Evolutionary conservation across 129 eudicot species (phyloP).

Genomic region (Gnaphalium uliginosum): DNA sequence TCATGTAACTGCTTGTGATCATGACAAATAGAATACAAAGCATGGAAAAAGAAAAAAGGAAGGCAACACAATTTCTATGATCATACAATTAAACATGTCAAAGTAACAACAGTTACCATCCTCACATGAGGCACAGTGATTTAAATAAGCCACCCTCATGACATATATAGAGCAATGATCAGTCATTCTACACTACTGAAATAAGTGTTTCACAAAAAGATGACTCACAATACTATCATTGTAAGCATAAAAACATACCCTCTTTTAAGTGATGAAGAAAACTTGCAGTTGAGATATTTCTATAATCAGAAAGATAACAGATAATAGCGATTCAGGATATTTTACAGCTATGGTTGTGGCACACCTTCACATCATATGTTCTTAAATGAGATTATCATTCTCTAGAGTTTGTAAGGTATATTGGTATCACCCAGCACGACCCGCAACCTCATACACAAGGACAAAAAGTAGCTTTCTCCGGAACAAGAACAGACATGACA

Average conservation of each 20-base stretch:
- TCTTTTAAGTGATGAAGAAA: slow-evolving; percentile 1
- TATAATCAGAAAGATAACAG: neutral
- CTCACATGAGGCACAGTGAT: neutral
- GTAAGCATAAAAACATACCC: slow-evolving; percentile 6
- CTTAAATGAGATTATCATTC: neutral
- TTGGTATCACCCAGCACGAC: neutral
- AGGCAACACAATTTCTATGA: neutral
- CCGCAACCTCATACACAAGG: slow-evolving; percentile 16
- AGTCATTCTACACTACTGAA: neutral
- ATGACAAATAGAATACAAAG: neutral
- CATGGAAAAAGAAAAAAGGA: neutral
- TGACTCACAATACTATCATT: neutral
- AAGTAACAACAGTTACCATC: neutral
- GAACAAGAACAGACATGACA: neutral
- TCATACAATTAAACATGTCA: neutral
- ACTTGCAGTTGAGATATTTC: neutral
- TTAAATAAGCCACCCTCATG: neutral
- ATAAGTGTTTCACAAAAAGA: neutral
- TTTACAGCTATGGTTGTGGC: neutral
- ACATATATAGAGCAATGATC: neutral
- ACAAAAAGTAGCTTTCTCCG: neutral
- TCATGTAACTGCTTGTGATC: slow-evolving; percentile 22
- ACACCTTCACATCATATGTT: slow-evolving; percentile 8
- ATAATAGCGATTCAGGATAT: neutral
- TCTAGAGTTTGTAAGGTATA: neutral